A percentile compares a stretch with the other conserved stretches of the same genome.
Conservation (phyloP, 179 eudicot species). For the Carnegiea gigantea region DNA sequence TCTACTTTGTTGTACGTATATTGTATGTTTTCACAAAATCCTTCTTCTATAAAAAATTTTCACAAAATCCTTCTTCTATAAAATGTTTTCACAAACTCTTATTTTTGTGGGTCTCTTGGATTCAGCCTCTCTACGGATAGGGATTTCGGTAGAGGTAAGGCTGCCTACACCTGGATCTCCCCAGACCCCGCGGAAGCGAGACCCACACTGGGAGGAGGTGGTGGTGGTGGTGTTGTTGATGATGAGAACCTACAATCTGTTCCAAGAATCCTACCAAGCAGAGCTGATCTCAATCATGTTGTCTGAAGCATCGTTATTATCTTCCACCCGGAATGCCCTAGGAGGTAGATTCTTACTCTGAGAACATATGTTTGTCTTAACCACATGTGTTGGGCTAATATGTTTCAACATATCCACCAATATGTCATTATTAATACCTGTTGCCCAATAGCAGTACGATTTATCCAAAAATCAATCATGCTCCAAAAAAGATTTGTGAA, state of each 20-base stretch:
- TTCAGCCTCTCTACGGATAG: no score
- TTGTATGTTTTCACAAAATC: no score
- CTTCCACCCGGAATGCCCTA: constrained; percentile 73
- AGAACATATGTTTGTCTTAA: constrained; percentile 69
- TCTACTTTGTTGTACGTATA: no score
- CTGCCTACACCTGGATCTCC: no score
- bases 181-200: no score
- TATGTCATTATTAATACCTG: constrained; percentile 74
- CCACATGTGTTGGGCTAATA: constrained; percentile 72
- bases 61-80: no score
- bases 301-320: constrained; percentile 31
- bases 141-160: no score
- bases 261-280: constrained; percentile 59
- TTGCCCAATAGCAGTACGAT: constrained; percentile 19
- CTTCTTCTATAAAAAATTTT: no score
- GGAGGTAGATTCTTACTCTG: constrained; percentile 65
- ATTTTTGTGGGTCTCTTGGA: no score
- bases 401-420: constrained; percentile 72
- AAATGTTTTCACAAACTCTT: no score
- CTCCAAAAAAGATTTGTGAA: not conserved
- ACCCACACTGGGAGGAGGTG: no score
- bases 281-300: constrained; percentile 66
- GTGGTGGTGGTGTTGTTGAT: no score
- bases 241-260: constrained; percentile 60
- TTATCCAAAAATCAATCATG: not conserved